Evolutionary conservation across 2,329 filamentous ascomycete genomes (phyloP).

Genomic region (Onygena corvina): DNA sequence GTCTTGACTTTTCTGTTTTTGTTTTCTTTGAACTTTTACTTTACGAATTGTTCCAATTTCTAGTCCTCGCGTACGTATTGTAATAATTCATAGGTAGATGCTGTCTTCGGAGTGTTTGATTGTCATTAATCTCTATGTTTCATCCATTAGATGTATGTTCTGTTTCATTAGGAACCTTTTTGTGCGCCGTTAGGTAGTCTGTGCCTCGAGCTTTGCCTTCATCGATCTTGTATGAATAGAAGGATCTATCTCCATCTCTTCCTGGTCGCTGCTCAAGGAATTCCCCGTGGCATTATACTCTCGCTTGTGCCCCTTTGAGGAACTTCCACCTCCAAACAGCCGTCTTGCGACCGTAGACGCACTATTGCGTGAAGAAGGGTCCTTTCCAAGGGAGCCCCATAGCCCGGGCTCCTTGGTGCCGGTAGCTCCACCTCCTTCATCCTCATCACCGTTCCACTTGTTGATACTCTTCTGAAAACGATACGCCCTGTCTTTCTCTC

Average conservation of each 20-base stretch:
- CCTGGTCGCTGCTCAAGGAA: neutral
- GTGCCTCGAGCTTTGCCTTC: conserved; percentile 15
- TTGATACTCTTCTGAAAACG: conserved; percentile 42
- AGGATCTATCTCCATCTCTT: conserved; percentile 6
- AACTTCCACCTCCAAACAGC: conserved; percentile 10
- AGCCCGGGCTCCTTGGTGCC: conserved; percentile 11
- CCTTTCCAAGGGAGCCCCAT: conserved; percentile 6
- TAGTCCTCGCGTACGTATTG: neutral
- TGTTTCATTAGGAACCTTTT: neutral
- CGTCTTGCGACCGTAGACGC: neutral
- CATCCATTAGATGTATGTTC: conserved; percentile 12
- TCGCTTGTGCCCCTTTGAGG: conserved; percentile 14
- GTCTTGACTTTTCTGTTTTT: neutral
- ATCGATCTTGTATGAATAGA: neutral
- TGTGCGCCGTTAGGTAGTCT: neutral
- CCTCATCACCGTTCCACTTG: conserved; percentile 22
- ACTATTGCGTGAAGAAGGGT: conserved; percentile 6
- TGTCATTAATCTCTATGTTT: conserved; percentile 9
- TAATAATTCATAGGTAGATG: conserved; percentile 9
- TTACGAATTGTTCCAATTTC: neutral
- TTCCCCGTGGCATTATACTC: conserved; percentile 14
- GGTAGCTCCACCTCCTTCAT: conserved; percentile 15
- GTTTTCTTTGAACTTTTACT: neutral
- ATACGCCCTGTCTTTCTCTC: conserved; percentile 39
- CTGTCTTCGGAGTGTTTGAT: neutral